phyloP scores from a whole-genome alignment of 495 filamentous ascomycete genomes.

The Aspergillus wentii region DNA sequence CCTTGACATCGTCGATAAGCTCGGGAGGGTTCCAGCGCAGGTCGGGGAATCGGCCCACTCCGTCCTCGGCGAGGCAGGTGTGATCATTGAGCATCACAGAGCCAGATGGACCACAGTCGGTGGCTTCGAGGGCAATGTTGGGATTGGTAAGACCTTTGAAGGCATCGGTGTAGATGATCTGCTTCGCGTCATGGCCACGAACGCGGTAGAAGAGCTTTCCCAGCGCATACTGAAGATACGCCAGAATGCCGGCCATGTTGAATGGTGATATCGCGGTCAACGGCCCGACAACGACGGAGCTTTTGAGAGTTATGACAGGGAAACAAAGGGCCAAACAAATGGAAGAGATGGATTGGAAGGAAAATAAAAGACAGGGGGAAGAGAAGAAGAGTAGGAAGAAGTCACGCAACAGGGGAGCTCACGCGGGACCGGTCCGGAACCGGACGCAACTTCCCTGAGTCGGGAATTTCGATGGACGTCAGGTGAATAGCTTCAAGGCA shows the following conservation, averaged over 20 bases:
- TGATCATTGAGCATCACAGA: slow-evolving; percentile 30
- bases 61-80: slow-evolving; percentile 29
- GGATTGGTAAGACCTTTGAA: slow-evolving; percentile 26
- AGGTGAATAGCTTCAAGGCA: too few relatives aligned
- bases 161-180: slow-evolving; percentile 19
- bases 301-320: slow-evolving; percentile 23
- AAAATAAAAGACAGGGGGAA: neutral
- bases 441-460: slow-evolving; percentile 10
- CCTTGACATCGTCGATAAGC: slow-evolving; percentile 25
- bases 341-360: neutral
- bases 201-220: slow-evolving; percentile 19
- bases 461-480: too few relatives aligned
- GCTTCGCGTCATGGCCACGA: slow-evolving; percentile 23
- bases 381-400: slow-evolving; percentile 2
- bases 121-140: slow-evolving; percentile 37
- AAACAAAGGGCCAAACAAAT: slow-evolving; percentile 13
- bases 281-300: too few relatives aligned
- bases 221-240: slow-evolving; percentile 19
- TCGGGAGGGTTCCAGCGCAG: slow-evolving; percentile 32
- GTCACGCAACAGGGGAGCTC: slow-evolving; percentile 5
- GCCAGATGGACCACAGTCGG: slow-evolving; percentile 33
- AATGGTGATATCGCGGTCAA: too few relatives aligned
- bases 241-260: slow-evolving; percentile 12
- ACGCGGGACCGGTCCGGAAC: slow-evolving; percentile 20
- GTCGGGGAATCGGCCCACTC: slow-evolving; percentile 31